Evolutionary conservation across 768 basidiomycete genomes (phyloP).

Genomic region (Mycena sanguinolenta): DNA sequence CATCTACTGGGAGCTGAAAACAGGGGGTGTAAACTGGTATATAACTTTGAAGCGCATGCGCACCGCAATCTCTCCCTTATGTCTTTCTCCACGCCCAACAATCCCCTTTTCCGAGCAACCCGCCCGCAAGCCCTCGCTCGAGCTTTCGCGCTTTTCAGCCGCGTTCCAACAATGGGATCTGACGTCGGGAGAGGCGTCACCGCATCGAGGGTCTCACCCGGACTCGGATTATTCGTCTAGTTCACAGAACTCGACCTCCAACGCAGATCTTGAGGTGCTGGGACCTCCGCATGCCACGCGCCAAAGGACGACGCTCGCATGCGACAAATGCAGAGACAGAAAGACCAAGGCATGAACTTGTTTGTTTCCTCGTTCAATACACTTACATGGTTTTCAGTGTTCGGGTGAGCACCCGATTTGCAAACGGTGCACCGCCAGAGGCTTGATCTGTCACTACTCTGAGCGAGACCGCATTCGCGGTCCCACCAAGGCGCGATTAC

Average conservation of each 20-base stretch:
- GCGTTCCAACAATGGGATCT: conserved; percentile 30
- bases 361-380: not conserved
- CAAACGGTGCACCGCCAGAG: conserved; percentile 61
- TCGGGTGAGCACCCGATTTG: conserved; percentile 70
- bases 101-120: conserved; percentile 3
- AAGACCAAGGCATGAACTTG: conserved; percentile 67
- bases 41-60: conserved; percentile 8
- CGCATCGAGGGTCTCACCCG: conserved; percentile 9
- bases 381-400: conserved; percentile 53
- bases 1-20: conserved; percentile 4
- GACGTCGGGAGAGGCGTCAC: conserved; percentile 3
- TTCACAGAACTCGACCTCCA: not conserved
- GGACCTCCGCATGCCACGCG: conserved; percentile 44
- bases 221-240: conserved; percentile 11
- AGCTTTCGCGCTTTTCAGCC: conserved; percentile 27
- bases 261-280: conserved; percentile 15
- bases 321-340: conserved; percentile 68
- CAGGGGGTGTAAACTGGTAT: conserved; percentile 11
- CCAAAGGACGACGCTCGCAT: conserved; percentile 66
- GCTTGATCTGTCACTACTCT: conserved; percentile 66
- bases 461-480: conserved; percentile 48
- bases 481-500: conserved; percentile 46
- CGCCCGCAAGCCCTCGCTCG: conserved; percentile 12
- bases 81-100: conserved; percentile 12
- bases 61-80: conserved; percentile 10